Evolutionary conservation across 1,284 basidiomycete genomes (phyloP).

Genomic region (Sanguinoderma infundibulare): DNA sequence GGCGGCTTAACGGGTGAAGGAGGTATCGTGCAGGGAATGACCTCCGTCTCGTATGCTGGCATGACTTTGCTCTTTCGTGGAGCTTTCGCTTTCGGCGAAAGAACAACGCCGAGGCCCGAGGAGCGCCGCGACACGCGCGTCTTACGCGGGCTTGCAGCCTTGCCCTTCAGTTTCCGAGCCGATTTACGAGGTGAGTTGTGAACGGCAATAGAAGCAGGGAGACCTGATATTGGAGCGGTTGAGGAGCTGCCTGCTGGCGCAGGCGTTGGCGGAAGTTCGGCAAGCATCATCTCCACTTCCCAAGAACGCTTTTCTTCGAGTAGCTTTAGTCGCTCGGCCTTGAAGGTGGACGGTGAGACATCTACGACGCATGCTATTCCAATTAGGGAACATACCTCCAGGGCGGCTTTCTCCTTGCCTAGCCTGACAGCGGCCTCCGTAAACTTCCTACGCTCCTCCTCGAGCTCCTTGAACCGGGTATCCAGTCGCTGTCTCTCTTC

Average conservation of each 20-base stretch:
- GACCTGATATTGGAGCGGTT: background rate
- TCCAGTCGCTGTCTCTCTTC: constrained; percentile 57
- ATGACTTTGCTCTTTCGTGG: constrained; percentile 37
- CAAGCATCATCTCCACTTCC: constrained; percentile 66
- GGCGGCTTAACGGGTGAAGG: constrained; percentile 20
- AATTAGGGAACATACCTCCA: constrained; percentile 58
- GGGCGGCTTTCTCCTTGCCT: constrained; percentile 63
- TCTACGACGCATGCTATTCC: background rate
- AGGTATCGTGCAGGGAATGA: constrained; percentile 46
- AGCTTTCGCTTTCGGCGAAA: constrained; percentile 21
- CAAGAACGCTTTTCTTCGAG: constrained; percentile 70
- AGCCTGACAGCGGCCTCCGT: constrained; percentile 66
- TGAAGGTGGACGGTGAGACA: background rate
- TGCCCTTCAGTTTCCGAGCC: constrained; percentile 42
- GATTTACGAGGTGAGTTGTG: constrained; percentile 33
- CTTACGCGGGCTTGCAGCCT: constrained; percentile 44
- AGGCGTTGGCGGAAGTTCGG: constrained; percentile 57
- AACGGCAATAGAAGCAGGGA: background rate
- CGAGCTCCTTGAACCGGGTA: constrained; percentile 57
- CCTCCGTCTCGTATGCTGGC: constrained; percentile 70
- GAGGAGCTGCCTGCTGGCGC: constrained; percentile 13
- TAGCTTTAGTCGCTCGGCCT: constrained; percentile 68
- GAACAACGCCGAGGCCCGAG: constrained; percentile 32
- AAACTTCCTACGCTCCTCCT: constrained; percentile 69
- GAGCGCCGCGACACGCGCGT: constrained; percentile 52